Evolutionary conservation across 495 filamentous ascomycete species (phyloP).

Genomic region (Neurospora sp.): DNA sequence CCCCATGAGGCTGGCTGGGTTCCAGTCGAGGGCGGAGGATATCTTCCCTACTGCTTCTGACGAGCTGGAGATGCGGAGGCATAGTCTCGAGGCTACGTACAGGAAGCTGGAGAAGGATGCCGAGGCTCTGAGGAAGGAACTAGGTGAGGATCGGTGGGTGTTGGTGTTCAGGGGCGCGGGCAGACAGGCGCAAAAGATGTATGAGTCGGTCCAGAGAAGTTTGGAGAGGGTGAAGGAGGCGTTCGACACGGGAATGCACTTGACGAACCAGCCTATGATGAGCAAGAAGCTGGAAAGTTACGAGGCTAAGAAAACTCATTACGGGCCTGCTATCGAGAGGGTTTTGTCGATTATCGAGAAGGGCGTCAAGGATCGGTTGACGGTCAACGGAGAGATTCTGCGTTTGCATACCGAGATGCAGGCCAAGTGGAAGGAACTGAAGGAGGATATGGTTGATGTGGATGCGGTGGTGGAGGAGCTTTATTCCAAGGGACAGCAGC

Average conservation of each 20-base stretch:
- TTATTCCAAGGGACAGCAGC: constrained; percentile 53
- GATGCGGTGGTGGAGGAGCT: constrained; percentile 66
- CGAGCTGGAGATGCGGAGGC: constrained; percentile 66
- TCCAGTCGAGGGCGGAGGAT: constrained; percentile 61
- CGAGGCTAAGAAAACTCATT: constrained; percentile 91
- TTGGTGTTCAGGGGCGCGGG: constrained; percentile 90
- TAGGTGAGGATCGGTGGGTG: constrained; percentile 93
- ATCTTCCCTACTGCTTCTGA: constrained; percentile 84
- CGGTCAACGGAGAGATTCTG: constrained; percentile 89
- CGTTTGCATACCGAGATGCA: constrained; percentile 74
- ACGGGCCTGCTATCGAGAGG: constrained; percentile 86
- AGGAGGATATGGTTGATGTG: constrained; percentile 64
- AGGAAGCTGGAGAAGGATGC: constrained; percentile 78
- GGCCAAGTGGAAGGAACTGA: constrained; percentile 64
- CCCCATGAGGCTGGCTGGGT: constrained; percentile 87
- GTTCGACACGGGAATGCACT: constrained; percentile 59
- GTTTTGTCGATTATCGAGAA: constrained; percentile 86
- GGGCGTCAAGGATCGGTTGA: constrained; percentile 80
- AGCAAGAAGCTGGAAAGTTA: constrained; percentile 83
- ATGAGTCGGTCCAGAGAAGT: constrained; percentile 80
- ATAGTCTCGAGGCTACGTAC: constrained; percentile 65
- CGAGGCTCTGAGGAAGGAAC: constrained; percentile 72
- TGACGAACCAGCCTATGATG: constrained; percentile 55
- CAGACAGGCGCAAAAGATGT: constrained; percentile 86
- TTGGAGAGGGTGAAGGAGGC: constrained; percentile 72